Evolutionary conservation across 2,329 filamentous ascomycete genomes (phyloP).

Genomic region (Chaetomium sp.): DNA sequence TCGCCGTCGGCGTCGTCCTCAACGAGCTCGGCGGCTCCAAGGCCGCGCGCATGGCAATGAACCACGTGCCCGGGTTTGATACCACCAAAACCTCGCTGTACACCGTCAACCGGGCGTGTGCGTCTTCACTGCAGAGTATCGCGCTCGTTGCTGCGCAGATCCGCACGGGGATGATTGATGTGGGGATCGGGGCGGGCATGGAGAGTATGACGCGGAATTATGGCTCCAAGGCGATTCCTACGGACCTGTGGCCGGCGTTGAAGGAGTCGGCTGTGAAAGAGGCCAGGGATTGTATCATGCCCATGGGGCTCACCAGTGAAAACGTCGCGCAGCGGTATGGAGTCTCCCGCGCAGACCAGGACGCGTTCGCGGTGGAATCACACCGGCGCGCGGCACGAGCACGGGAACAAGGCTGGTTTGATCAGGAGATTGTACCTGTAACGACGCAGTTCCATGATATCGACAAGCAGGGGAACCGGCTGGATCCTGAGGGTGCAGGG

Average conservation of each 20-base stretch:
- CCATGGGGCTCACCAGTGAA: slow-evolving; percentile 86
- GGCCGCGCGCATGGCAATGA: slow-evolving; percentile 83
- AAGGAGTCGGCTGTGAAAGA: slow-evolving; percentile 58
- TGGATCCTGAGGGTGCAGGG: slow-evolving; percentile 39
- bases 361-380: slow-evolving; percentile 69
- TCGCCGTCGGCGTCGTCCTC: slow-evolving; percentile 82
- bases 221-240: slow-evolving; percentile 74
- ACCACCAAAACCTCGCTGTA: slow-evolving; percentile 63
- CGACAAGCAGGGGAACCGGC: slow-evolving; percentile 52
- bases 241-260: slow-evolving; percentile 69
- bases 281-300: slow-evolving; percentile 82
- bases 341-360: slow-evolving; percentile 69
- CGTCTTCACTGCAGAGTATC: slow-evolving; percentile 70
- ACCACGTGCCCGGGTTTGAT: slow-evolving; percentile 67
- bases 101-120: slow-evolving; percentile 85
- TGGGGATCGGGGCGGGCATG: slow-evolving; percentile 82
- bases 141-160: slow-evolving; percentile 69
- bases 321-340: slow-evolving; percentile 77
- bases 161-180: slow-evolving; percentile 62
- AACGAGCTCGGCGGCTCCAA: slow-evolving; percentile 87
- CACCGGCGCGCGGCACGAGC: slow-evolving; percentile 69
- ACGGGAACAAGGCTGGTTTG: slow-evolving; percentile 62
- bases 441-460: slow-evolving; percentile 61
- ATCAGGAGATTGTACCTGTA: slow-evolving; percentile 73
- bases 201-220: slow-evolving; percentile 97